These are phyloP conservation scores for Fraxinus velutina DNA, from an alignment of 305 asterid genomes.

Conservation along the genomic window DNA sequence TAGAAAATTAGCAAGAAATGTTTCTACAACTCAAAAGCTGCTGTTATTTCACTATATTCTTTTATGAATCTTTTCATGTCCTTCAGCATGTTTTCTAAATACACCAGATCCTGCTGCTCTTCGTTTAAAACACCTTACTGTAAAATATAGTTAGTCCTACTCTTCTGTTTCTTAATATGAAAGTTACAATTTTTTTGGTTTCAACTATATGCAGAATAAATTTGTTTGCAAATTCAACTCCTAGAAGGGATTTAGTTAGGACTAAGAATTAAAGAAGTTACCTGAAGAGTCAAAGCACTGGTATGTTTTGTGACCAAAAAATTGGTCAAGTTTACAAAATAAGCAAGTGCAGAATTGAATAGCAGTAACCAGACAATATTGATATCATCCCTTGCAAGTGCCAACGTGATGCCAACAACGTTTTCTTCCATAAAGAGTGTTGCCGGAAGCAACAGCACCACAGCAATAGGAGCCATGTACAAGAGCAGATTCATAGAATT, in stretches of 20 bases:
- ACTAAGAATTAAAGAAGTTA: slow-evolving; percentile 28
- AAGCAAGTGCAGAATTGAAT: slow-evolving; percentile 76
- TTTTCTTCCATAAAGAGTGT: slow-evolving; percentile 69
- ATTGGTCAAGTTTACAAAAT: slow-evolving; percentile 76
- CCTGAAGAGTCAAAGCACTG: slow-evolving; percentile 89
- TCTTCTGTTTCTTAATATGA: not conserved
- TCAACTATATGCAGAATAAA: not conserved
- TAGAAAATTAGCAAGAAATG: not conserved
- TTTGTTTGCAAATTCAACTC: not conserved
- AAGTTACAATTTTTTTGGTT: not conserved
- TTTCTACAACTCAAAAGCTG: not conserved
- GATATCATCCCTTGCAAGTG: slow-evolving; percentile 66
- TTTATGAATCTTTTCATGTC: not conserved
- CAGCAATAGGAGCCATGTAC: slow-evolving; percentile 87
- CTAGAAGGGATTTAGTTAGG: not conserved
- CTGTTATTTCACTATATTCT: not conserved
- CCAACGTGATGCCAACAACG: slow-evolving; percentile 62
- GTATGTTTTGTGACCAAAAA: slow-evolving; percentile 83
- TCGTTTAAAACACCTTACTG: not conserved
- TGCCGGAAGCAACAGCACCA: slow-evolving; percentile 67
- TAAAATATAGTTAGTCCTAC: not conserved
- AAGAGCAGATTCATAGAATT: slow-evolving; percentile 85
- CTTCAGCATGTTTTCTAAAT: not conserved
- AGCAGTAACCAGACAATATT: slow-evolving; percentile 63
- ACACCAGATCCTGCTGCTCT: not conserved